Evolutionary conservation across 2,329 filamentous ascomycete genomes (phyloP).

Genomic region (Botrytis aclada): DNA sequence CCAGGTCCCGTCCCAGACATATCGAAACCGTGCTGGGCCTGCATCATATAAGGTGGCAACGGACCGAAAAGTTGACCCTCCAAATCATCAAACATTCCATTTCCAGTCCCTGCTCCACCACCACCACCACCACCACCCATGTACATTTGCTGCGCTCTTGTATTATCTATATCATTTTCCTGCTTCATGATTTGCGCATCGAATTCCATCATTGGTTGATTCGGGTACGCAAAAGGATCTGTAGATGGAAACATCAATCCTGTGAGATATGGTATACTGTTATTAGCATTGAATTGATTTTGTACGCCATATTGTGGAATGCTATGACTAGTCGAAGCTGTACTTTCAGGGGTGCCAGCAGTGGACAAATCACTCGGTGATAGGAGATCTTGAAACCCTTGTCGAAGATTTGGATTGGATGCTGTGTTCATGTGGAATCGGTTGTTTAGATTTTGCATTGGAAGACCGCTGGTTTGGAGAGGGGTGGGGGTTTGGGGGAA

Average conservation of each 20-base stretch:
- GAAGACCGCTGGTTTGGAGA: conserved; percentile 27
- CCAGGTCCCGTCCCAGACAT: conserved; percentile 7
- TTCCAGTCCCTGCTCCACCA: conserved; percentile 24
- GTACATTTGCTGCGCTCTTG: conserved; percentile 28
- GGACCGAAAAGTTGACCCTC: conserved; percentile 72
- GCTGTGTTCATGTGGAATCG: conserved; percentile 29
- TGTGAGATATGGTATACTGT: conserved; percentile 61
- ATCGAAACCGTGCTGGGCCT: conserved; percentile 31
- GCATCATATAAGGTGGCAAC: conserved; percentile 63
- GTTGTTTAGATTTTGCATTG: conserved; percentile 22
- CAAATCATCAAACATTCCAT: conserved; percentile 52
- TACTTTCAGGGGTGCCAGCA: conserved; percentile 32
- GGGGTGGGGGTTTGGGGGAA: conserved; percentile 34
- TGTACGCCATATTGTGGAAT: conserved; percentile 25
- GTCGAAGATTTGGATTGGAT: conserved; percentile 33
- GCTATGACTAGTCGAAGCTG: conserved; percentile 24
- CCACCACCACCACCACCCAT: conserved; percentile 29
- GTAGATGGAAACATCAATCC: conserved; percentile 78
- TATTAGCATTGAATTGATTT: conserved; percentile 39
- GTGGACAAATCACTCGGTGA: conserved; percentile 32
- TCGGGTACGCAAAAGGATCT: conserved; percentile 75
- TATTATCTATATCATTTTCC: conserved; percentile 20
- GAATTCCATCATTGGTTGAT: conserved; percentile 66
- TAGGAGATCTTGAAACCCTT: conserved; percentile 33
- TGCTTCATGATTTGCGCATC: conserved; percentile 40